Base-by-base conservation (phyloP, 495 filamentous ascomycete genomes). In the Penicillium goetzii region DNA sequence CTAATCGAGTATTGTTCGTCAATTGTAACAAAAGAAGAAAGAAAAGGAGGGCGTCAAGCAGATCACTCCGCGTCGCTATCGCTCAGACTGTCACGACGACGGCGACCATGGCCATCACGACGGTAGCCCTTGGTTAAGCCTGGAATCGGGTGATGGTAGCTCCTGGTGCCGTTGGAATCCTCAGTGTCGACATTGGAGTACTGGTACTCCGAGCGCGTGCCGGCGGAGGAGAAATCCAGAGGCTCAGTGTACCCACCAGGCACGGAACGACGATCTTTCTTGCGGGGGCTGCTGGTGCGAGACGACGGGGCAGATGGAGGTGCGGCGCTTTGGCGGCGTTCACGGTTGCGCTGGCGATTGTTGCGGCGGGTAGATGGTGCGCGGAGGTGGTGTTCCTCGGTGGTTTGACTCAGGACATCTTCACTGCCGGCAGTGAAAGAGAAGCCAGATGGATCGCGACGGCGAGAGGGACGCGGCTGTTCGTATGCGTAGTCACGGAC, bases 101-200 rank as follows among this genome's bases (percentile, higher is more conserved):
- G 72, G 21, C 60, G 56, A 30, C 63, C 59, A 26, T 55, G 51
- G 28, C 61, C 56, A 17, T 57, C 78, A 33, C 76, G 76, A 21
- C 80, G 78, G 62, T 81, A 82, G 3, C 77, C 79, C 61, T 80
- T 78, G 34, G 82, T 87, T 69, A 93, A 74, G 1, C 91, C 91
- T 0, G 92, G 90, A 65, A 94, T 91, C 1, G 88, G 82, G 74
- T 93, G 91, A 62, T 83, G 85, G 72, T 97, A 97, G 52, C 84
- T 86, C 81, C 91, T 93, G 21, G 92, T 95, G 25, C 92, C 92
- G 17, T 55, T 33, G 14, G 84, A 73, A 60, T 85, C 84, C 56
- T 85, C 84, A 8, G 84, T 81, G 9, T 79, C 83, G 10, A 80
- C 78, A 38, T 76, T 80, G n/a, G 76, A 80, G 50, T 79, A 75